Conservation (phyloP, 2,329 filamentous ascomycete genomes). For the Calycina marina region DNA sequence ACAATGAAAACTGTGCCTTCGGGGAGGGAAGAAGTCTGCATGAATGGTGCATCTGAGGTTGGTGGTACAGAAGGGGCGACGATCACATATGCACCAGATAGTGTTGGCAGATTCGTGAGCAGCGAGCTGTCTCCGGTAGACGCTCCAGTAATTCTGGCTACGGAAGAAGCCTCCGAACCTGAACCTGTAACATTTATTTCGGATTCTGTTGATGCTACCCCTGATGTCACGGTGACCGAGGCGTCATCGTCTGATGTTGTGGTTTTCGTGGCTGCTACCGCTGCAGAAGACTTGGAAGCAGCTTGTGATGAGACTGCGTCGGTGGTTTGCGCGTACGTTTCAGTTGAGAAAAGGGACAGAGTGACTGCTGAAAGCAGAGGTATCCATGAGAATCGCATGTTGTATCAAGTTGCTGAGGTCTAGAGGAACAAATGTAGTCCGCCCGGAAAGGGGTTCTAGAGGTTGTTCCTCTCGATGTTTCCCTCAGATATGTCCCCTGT, state of each 20-base stretch:
- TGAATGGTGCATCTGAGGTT: conserved; percentile 74
- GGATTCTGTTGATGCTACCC: background rate
- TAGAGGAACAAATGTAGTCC: no score
- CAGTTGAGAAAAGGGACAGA: background rate
- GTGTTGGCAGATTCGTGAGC: conserved; percentile 31
- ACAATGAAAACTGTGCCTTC: conserved; percentile 95
- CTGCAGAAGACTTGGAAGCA: background rate
- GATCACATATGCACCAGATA: conserved; percentile 44
- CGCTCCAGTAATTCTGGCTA: conserved; percentile 1
- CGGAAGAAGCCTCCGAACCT: background rate
- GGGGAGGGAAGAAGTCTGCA: conserved; percentile 72
- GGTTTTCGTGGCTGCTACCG: background rate
- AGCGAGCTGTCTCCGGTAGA: background rate
- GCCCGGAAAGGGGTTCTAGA: no score
- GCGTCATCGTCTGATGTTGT: background rate
- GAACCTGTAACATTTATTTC: background rate
- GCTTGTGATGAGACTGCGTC: background rate
- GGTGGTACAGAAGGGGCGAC: conserved; percentile 68
- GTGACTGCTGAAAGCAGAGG: background rate
- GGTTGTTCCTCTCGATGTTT: no score
- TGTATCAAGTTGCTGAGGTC: no score
- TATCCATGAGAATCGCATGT: conserved; percentile 1
- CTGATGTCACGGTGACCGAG: background rate
- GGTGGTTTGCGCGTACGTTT: background rate
- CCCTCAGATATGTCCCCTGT: no score